Evolutionary conservation across 352 stramenopile genomes (phyloP), one percentile per base, ranked within the genome.

Genomic region (Globisporangium cederbergense): DNA sequence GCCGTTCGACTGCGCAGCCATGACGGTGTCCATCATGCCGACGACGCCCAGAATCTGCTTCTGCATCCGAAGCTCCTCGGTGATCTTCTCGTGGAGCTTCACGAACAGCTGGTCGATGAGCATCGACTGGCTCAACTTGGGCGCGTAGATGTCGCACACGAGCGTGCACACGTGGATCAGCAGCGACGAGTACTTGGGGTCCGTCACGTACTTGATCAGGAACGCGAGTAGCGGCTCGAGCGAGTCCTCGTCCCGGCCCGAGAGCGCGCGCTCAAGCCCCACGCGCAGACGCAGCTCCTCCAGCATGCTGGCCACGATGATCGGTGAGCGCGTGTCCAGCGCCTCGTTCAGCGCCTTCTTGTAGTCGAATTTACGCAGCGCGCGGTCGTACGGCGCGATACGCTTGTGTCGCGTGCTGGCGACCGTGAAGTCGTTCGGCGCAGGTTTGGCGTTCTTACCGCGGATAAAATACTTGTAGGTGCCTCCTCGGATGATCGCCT

Each of bases 341-440:
- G 95, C 95, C 63, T 97, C 91, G 71, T 98, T 97, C 46, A 99
- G 76, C 38, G 97, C 97, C 72, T 97, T 94, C 58, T 91, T 93
- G 80, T 99, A 98, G 65, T 98, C 86, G 72, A 99, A 99, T 73
- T 98, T 93, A 34, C 93, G 93, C 53, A 99, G 70, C 14, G 95
- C 82, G 38, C 84, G 67, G 76, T 99, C 96, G 77, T 98, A 98
- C 53, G 90, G 84, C 49, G 86, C 79, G 25, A 98, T 88, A 65
- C 93, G 93, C 67, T 91, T 90, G 68, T 97, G 90, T 56, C 95
- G 91, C 46, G 86, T 81, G 30, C 71, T 86, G 28, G 83, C 78
- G 46, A 95, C 86, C 32, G 80, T 88, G 53, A 93, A 94, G 71
- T 97, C 87, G 45, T 77, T 79, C 22, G 76, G 72, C 36, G 75